Conservation (phyloP, 345 rosid species). For the Camelina hispida region DNA sequence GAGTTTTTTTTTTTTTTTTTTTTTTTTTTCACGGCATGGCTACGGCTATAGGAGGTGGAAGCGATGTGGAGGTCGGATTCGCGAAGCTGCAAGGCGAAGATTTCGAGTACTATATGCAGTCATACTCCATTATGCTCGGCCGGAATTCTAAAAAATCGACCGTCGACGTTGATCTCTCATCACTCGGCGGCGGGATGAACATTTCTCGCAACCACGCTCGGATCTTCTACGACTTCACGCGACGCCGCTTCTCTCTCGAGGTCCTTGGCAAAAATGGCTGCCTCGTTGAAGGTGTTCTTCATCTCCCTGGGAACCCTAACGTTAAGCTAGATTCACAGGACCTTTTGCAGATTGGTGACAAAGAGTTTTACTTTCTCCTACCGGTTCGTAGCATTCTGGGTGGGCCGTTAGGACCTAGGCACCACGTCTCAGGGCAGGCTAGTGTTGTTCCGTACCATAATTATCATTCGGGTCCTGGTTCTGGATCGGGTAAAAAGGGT, state of each 20-base stretch:
- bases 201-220: conserved; percentile 95
- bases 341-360: conserved; percentile 92
- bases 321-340: conserved; percentile 96
- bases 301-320: conserved; percentile 91
- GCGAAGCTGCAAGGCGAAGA: conserved; percentile 98
- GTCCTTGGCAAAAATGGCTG: conserved; percentile 99
- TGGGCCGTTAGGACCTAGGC: conserved; percentile 75
- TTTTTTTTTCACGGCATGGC: conserved; percentile 43
- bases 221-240: conserved; percentile 92
- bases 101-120: conserved; percentile 98
- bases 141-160: conserved; percentile 96
- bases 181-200: conserved; percentile 98
- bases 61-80: conserved; percentile 96
- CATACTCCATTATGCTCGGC: conserved; percentile 92
- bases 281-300: conserved; percentile 95
- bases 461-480: conserved; percentile 52
- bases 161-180: conserved; percentile 91
- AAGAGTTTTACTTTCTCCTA: conserved; percentile 86
- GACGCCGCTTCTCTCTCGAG: conserved; percentile 96
- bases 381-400: conserved; percentile 91
- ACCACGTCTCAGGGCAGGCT: conserved; percentile 46
- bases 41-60: conserved; percentile 62
- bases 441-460: conserved; percentile 54
- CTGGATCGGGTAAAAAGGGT: conserved; percentile 60
- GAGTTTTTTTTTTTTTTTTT: not conserved